phyloP scores from a whole-genome alignment of 2,329 filamentous ascomycete genomes.

The Fusarium liriodendri region DNA sequence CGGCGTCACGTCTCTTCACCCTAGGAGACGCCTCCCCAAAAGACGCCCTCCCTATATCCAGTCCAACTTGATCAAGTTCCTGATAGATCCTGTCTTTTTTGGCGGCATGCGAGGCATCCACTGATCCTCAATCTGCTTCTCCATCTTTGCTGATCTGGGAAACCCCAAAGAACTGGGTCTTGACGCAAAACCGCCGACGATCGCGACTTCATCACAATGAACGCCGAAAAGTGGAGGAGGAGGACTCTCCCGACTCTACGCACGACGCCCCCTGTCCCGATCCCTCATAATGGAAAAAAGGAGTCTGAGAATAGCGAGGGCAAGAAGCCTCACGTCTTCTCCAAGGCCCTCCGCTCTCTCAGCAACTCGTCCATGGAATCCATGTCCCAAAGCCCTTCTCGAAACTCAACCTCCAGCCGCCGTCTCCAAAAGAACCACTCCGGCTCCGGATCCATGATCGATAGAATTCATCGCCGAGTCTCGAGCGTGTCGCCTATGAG shows the following conservation, averaged over 20 bases:
- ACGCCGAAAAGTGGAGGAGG: conserved; percentile 50
- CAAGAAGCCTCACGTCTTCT: conserved; percentile 51
- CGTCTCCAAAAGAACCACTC: conserved; percentile 53
- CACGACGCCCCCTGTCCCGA: conserved; percentile 38
- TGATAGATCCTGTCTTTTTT: conserved; percentile 16
- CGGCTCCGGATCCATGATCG: conserved; percentile 55
- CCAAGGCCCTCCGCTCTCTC: conserved; percentile 53
- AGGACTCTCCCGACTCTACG: conserved; percentile 47
- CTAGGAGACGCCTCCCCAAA: conserved; percentile 17
- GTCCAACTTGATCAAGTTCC: conserved; percentile 16
- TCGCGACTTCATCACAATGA: conserved; percentile 39
- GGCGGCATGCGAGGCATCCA: conserved; percentile 35
- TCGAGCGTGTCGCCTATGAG: conserved; percentile 51
- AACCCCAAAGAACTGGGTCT: conserved; percentile 2
- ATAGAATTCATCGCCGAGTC: conserved; percentile 54
- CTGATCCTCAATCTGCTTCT: conserved; percentile 20
- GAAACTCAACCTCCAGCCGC: conserved; percentile 48
- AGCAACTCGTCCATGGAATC: conserved; percentile 56
- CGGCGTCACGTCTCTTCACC: conserved; percentile 3
- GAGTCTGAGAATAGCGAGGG: conserved; percentile 42
- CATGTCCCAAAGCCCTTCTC: conserved; percentile 46
- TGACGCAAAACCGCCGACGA: conserved; percentile 1
- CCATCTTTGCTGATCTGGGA: conserved; percentile 12
- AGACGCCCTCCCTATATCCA: conserved; percentile 24
- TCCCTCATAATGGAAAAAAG: conserved; percentile 31